Base-by-base conservation (phyloP, 208 protist genomes). In the Leishmania aethiopica region DNA sequence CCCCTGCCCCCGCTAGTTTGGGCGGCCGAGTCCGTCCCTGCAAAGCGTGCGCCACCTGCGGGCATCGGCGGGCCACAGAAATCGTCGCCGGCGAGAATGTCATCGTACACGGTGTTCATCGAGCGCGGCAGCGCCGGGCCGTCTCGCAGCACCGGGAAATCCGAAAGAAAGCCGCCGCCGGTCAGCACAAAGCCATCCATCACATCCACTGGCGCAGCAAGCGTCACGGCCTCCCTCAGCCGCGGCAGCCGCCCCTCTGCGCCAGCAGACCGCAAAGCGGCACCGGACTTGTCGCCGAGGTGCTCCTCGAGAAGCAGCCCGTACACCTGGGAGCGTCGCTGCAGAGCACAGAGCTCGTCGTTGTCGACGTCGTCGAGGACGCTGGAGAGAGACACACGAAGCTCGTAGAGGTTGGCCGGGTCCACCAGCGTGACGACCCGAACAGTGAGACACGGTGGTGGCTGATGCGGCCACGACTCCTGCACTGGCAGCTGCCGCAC, bases 151-250 rank as follows among this genome's bases (percentile, higher is more conserved):
- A 94, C 82, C 6, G 91, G 89, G 67, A 89, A 94, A 57, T 88
- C 87, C 3, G 91, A 94, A 2, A 81, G 28, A 64, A 93, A 94
- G 4, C 89, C 91, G 2, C 91, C 91, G 0, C 91, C 91, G 19
- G 84, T 89, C 35, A 92, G 82, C 1, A 88, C 87, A 75, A 84
- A 94, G 25, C 90, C 88, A 6, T 88, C 81, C 42, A 85, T 72
- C 40, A 90, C 75, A 64, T 89, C 84, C 45, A 90, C 55, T 28
- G 89, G 81, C 0, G 86, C 87, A 45, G 80, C 77, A 28, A 88
- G 80, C 22, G 78, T 75, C 15, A 91, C 80, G 0, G 75, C 77
- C 55, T 85, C 83, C 42, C 53, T 60, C 1, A 84, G 78, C 51
- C 74, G 67, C 28, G 78, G 82, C 57, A 88, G 82, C 66, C 55